Conservation (phyloP, 345 rosid genomes). For the Physaria fendleri region DNA sequence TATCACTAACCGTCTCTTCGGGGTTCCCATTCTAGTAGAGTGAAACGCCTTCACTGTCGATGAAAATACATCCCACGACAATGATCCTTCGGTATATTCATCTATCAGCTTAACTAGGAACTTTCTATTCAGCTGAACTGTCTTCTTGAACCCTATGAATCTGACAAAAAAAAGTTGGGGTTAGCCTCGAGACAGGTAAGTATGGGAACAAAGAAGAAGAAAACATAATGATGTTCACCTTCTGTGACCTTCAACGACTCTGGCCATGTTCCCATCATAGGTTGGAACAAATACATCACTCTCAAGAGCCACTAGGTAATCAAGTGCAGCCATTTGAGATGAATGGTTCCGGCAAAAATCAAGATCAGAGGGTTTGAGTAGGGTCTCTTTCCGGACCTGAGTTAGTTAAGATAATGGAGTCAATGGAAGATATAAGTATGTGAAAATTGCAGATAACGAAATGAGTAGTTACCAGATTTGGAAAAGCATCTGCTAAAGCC, state of each 20-base stretch:
- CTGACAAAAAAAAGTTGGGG: slow-evolving; percentile 35
- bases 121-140: slow-evolving; percentile 59
- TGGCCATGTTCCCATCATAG: slow-evolving; percentile 93
- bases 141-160: slow-evolving; percentile 92
- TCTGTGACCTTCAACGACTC: slow-evolving; percentile 96
- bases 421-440: neutral
- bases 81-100: slow-evolving; percentile 45
- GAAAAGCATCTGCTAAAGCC: slow-evolving; percentile 53
- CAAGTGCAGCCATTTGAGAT: slow-evolving; percentile 89
- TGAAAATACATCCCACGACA: slow-evolving; percentile 85
- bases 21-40: slow-evolving; percentile 67
- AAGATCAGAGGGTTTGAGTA: slow-evolving; percentile 58
- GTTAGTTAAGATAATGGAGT: slow-evolving; percentile 7
- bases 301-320: slow-evolving; percentile 80
- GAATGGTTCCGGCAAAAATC: slow-evolving; percentile 68
- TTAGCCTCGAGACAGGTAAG: slow-evolving; percentile 10
- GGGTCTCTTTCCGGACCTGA: slow-evolving; percentile 84
- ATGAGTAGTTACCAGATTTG: slow-evolving; percentile 60
- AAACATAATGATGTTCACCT: slow-evolving; percentile 41
- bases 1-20: slow-evolving; percentile 48
- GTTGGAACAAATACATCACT: slow-evolving; percentile 93
- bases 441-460: neutral
- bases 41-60: slow-evolving; percentile 61
- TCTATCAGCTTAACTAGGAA: slow-evolving; percentile 71
- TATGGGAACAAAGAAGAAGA: neutral